Evolutionary conservation across 2,329 filamentous ascomycete genomes (phyloP).

Genomic region (Cladosporium phlei): DNA sequence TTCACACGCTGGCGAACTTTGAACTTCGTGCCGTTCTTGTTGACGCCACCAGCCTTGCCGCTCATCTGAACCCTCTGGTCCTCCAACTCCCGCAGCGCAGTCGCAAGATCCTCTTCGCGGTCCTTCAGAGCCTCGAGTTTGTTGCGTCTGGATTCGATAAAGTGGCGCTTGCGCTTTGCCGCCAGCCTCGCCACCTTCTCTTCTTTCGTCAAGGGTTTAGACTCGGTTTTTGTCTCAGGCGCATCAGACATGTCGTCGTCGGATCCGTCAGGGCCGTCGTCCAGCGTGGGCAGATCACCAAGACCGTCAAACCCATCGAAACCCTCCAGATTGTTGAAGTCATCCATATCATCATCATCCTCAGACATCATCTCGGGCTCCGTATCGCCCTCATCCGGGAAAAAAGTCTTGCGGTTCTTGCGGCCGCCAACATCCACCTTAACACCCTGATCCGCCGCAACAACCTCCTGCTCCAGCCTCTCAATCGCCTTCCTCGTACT

Average conservation of each 20-base stretch:
- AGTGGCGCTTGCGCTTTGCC: conserved; percentile 47
- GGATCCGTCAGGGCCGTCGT: conserved; percentile 16
- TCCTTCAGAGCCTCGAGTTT: conserved; percentile 51
- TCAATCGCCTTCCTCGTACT: conserved; percentile 51
- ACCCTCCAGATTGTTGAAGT: conserved; percentile 18
- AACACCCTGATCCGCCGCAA: conserved; percentile 36
- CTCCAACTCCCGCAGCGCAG: conserved; percentile 54
- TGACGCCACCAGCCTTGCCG: conserved; percentile 55
- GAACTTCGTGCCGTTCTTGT: conserved; percentile 61
- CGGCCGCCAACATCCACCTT: conserved; percentile 28
- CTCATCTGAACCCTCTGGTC: conserved; percentile 59
- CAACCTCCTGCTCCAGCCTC: conserved; percentile 39
- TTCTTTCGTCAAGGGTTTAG: conserved; percentile 25
- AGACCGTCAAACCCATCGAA: conserved; percentile 23
- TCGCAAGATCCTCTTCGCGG: conserved; percentile 51
- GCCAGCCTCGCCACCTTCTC: conserved; percentile 45
- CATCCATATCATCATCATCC: conserved; percentile 17
- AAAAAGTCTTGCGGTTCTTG: conserved; percentile 34
- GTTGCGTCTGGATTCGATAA: conserved; percentile 44
- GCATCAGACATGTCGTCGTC: conserved; percentile 20
- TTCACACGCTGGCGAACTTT: conserved; percentile 59
- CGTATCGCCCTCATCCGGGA: conserved; percentile 35
- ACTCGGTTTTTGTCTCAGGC: conserved; percentile 8
- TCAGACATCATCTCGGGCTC: conserved; percentile 12
- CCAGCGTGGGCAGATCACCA: conserved; percentile 17